Conservation (phyloP, 2,329 filamentous ascomycete species). For the Fusarium keratoplasticum region DNA sequence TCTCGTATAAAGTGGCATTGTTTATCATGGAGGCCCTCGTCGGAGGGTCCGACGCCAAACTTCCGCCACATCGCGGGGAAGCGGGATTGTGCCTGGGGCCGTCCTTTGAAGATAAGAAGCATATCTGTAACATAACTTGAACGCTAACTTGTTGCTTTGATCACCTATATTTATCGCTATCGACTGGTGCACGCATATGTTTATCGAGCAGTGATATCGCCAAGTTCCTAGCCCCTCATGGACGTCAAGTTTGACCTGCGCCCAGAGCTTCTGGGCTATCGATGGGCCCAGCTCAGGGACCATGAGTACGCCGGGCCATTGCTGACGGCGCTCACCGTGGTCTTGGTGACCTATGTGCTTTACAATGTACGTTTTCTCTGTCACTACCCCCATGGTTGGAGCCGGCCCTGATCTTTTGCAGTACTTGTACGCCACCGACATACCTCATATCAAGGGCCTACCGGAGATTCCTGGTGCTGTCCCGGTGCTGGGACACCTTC, state of each 20-base stretch:
- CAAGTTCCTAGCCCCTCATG: background rate
- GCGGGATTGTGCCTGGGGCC: background rate
- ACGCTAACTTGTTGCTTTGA: background rate
- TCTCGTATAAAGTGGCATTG: background rate
- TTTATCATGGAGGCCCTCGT: background rate
- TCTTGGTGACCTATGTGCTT: background rate
- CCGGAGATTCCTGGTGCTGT: slow-evolving; percentile 68
- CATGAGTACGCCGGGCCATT: background rate
- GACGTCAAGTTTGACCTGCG: background rate
- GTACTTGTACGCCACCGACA: slow-evolving; percentile 61
- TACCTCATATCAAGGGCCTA: slow-evolving; percentile 69
- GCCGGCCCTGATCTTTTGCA: background rate
- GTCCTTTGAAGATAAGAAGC: background rate
- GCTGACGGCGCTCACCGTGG: background rate
- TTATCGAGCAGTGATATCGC: background rate
- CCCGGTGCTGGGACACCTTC: slow-evolving; percentile 71
- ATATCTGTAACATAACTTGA: background rate
- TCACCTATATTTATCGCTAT: background rate
- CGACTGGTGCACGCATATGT: background rate
- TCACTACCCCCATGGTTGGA: background rate
- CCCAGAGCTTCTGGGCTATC: background rate
- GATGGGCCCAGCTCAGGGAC: background rate
- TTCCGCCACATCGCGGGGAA: background rate
- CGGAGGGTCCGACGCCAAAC: background rate
- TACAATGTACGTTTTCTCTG: background rate